A percentile compares a stretch with the other conserved stretches of the same genome.
These are phyloP conservation scores for Baorangia bicolor DNA, from an alignment of 768 basidiomycete genomes.

Conservation along the genomic window DNA sequence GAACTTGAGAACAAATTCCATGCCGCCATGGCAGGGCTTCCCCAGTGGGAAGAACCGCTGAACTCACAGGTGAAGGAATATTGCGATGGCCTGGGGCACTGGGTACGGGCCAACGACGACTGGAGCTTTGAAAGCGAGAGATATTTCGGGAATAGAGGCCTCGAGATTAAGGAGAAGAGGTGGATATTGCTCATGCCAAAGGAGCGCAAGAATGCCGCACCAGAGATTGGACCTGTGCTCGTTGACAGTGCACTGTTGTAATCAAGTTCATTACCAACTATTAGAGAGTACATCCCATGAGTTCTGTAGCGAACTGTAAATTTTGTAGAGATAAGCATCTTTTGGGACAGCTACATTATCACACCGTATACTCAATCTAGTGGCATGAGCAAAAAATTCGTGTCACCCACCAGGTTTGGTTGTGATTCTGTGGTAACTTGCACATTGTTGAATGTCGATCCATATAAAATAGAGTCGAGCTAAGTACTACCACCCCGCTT, in stretches of 20 bases:
- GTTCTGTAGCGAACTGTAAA: not conserved
- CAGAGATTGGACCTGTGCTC: conserved; percentile 3
- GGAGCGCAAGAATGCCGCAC: not conserved
- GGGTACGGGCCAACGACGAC: conserved; percentile 32
- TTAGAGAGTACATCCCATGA: not conserved
- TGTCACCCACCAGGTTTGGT: too few relatives aligned
- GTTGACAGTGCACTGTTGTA: conserved; percentile 2
- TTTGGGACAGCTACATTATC: too few relatives aligned
- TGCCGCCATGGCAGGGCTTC: conserved; percentile 24
- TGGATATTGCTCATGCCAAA: conserved; percentile 8
- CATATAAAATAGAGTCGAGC: too few relatives aligned
- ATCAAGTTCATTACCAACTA: not conserved
- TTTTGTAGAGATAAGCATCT: not conserved
- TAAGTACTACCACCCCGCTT: too few relatives aligned
- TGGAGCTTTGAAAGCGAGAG: conserved; percentile 8
- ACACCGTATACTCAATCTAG: too few relatives aligned
- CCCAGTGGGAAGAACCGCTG: conserved; percentile 41
- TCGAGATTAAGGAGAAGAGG: conserved; percentile 6
- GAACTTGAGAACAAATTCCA: conserved; percentile 5
- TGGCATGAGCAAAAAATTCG: too few relatives aligned
- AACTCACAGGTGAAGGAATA: conserved; percentile 45
- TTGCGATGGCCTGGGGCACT: conserved; percentile 48
- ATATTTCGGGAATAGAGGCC: conserved; percentile 6
- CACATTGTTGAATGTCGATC: too few relatives aligned
- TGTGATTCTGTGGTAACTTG: too few relatives aligned